phyloP scores from a whole-genome alignment of 805 yeast genomes.

The Naumovozyma castellii region DNA sequence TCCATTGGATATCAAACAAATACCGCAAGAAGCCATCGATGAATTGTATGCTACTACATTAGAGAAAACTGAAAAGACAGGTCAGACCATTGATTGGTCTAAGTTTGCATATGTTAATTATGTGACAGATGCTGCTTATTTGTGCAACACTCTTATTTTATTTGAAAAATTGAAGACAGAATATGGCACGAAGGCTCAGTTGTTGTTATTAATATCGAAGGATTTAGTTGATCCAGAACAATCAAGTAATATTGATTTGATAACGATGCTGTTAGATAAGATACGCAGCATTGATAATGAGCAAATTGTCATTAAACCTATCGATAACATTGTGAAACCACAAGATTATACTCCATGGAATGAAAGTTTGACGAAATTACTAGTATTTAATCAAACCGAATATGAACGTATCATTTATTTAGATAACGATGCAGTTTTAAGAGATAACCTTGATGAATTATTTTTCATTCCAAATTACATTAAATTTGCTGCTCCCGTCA shows the following conservation, averaged over 20 bases:
- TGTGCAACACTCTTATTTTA: constrained; percentile 45
- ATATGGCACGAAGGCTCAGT: constrained; percentile 34
- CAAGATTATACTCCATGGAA: constrained; percentile 36
- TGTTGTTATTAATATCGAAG: constrained; percentile 37
- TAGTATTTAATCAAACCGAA: constrained; percentile 40
- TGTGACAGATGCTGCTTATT: constrained; percentile 43
- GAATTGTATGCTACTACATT: constrained; percentile 11
- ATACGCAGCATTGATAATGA: constrained; percentile 10
- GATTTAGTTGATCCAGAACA: constrained; percentile 20
- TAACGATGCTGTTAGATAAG: constrained; percentile 2
- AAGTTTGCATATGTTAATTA: constrained; percentile 50
- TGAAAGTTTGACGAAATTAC: constrained; percentile 45
- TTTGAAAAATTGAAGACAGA: constrained; percentile 33
- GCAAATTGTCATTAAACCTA: constrained; percentile 21
- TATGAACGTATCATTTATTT: constrained; percentile 47
- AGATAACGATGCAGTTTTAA: constrained; percentile 47
- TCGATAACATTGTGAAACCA: constrained; percentile 18
- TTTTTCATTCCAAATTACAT: constrained; percentile 40
- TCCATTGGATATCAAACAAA: constrained; percentile 25
- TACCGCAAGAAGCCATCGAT: constrained; percentile 22
- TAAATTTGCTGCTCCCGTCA: constrained; percentile 38
- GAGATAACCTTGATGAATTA: constrained; percentile 39
- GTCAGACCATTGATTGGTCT: constrained; percentile 32
- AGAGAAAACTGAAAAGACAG: constrained; percentile 5
- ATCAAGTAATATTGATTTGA: constrained; percentile 8